Evolutionary conservation across 805 yeast species (phyloP), one percentile per base, ranked within the genome.

Genomic region (Metschnikowia koreensis): DNA sequence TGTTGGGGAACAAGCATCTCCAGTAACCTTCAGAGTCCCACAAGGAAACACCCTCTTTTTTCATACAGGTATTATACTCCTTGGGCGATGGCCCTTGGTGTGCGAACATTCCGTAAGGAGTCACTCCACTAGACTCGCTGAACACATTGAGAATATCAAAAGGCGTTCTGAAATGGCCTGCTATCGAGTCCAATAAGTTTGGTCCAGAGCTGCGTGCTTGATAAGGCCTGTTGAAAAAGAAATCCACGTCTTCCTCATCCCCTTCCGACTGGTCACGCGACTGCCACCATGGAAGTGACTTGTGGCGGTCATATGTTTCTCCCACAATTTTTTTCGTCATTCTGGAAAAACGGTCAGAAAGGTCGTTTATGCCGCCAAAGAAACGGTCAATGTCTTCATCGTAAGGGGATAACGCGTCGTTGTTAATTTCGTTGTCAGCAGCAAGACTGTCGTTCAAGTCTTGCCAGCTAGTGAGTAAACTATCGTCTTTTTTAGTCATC

Each of bases 21-120:
- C 97, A 93, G 66, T 84, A 80, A 0, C 97, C 98, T 22, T 79
- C 75, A 37, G 81, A 70, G 64, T 90, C 96, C 97, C 97, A 93
- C 11, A 83, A 84, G 0, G 89, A 81, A 7, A 79, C 69, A 3
- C 99, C 98, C 8, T 82, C 71, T 36, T 77, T 69, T 17, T 79
- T 80, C 55, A 79, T 59, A 67, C 98, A 93, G 43, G 80, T 75
- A 47, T 79, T 74, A 66, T 84, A 89, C 54, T 81, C 79, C 46
- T 76, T 66, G 2, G 79, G 71, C 0, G 84, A 71, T 2, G 96
- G 96, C 7, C 76, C 73, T 22, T 82, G 82, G 56, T 73, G 79
- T 8, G 84, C 79, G 64, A 77, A 77, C 43, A 75, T 63, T 0
- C 85, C 86, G 43, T 61, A 73, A 1, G 77, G 75, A 1, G 71